A percentile compares a stretch with the other conserved stretches of the same genome.
These are phyloP conservation scores for Coemansia aciculifera DNA, from an alignment of 192 early-diverging fungal species.

Conservation along the genomic window DNA sequence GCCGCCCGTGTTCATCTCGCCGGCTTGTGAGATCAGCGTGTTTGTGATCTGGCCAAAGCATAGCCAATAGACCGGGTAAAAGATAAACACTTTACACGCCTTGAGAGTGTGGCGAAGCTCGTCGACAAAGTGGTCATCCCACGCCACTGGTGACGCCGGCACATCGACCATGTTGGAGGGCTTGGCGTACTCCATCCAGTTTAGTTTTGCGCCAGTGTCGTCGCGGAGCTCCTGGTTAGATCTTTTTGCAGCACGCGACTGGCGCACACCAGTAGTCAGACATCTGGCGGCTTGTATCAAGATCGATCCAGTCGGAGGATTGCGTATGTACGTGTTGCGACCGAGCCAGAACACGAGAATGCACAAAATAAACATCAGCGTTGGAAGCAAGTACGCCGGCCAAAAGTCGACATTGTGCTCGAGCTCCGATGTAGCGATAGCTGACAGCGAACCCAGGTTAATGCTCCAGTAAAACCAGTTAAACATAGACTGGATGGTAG, in stretches of 20 bases:
- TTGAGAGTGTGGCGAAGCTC: slow-evolving; percentile 23
- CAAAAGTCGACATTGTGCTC: slow-evolving; percentile 57
- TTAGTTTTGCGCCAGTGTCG: slow-evolving; percentile 3
- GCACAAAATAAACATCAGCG: slow-evolving; percentile 51
- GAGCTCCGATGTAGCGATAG: slow-evolving; percentile 53
- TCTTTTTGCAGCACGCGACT: slow-evolving; percentile 23
- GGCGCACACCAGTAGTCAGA: slow-evolving; percentile 21
- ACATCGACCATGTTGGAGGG: slow-evolving; percentile 22
- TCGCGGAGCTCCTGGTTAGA: background rate
- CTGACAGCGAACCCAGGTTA: slow-evolving; percentile 57
- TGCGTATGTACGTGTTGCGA: slow-evolving; percentile 42
- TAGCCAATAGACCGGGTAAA: slow-evolving; percentile 44
- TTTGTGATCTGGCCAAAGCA: slow-evolving; percentile 62
- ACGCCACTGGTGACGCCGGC: background rate
- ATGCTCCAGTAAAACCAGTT: slow-evolving; percentile 75
- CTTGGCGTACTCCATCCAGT: slow-evolving; percentile 35
- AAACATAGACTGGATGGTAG: slow-evolving; percentile 70
- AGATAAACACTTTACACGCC: slow-evolving; percentile 43
- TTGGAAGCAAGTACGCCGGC: slow-evolving; percentile 55
- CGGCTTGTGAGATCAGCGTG: slow-evolving; percentile 64
- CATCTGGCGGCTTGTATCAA: slow-evolving; percentile 19
- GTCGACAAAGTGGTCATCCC: slow-evolving; percentile 38
- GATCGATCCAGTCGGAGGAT: slow-evolving; percentile 54
- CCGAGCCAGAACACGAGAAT: slow-evolving; percentile 55
- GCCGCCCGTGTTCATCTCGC: slow-evolving; percentile 57